These are phyloP conservation scores for Bullera alba DNA, from an alignment of 768 basidiomycete species.

Conservation along the genomic window DNA sequence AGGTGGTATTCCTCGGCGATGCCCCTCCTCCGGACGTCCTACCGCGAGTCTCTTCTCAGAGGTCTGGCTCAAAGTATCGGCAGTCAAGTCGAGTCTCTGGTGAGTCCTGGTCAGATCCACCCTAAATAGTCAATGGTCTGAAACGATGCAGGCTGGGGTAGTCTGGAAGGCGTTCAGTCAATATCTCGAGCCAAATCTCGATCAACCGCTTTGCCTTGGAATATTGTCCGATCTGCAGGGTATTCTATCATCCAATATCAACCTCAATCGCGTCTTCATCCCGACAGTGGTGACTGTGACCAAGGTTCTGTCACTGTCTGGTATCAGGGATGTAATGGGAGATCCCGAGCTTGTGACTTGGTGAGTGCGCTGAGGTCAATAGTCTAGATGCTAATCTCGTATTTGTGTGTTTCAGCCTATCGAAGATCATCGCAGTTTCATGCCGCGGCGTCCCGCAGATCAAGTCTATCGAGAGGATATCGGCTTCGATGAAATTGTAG, in stretches of 20 bases:
- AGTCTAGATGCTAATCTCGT: too few relatives aligned
- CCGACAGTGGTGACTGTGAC: constrained; percentile 67
- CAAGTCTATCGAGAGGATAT: constrained; percentile 76
- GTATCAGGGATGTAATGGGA: too few relatives aligned
- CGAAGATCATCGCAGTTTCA: constrained; percentile 54
- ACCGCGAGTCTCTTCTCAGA: constrained; percentile 50
- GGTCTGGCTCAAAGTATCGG: constrained; percentile 66
- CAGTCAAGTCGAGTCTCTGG: constrained; percentile 77
- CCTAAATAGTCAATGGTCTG: constrained; percentile 16
- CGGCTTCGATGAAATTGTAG: constrained; percentile 77
- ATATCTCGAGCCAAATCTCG: constrained; percentile 48
- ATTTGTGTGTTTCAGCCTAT: constrained; percentile 50
- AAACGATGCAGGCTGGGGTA: constrained; percentile 56
- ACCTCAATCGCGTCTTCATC: constrained; percentile 67
- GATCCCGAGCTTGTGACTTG: too few relatives aligned
- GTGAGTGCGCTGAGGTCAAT: too few relatives aligned
- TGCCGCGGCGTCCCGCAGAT: constrained; percentile 60
- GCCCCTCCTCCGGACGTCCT: constrained; percentile 19
- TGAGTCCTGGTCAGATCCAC: constrained; percentile 49
- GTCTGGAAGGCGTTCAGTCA: constrained; percentile 52
- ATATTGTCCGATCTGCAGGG: constrained; percentile 57
- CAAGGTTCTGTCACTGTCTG: too few relatives aligned
- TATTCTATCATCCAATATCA: constrained; percentile 54
- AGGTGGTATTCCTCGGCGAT: constrained; percentile 23
- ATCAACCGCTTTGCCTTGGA: not conserved